Base-by-base conservation (phyloP, 306 rosid species). In the Myrica gale region DNA sequence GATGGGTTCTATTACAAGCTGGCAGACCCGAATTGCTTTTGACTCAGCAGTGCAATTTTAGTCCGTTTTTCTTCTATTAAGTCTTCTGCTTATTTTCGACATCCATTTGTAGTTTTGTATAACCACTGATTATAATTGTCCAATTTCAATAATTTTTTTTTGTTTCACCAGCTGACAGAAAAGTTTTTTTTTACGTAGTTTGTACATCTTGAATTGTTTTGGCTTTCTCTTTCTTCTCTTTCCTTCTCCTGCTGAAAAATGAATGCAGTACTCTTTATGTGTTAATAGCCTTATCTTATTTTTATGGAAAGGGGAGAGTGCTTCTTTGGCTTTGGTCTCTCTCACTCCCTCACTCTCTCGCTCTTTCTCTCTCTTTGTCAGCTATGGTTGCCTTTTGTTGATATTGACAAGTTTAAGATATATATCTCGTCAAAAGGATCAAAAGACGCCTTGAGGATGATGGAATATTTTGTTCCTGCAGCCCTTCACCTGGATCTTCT, bases 381-480 rank as follows among this genome's bases (percentile, higher is more conserved):
- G 68, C 48, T 42, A 50, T 73, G 72, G 56, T 65, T 44, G 60
- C 73, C 75, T 76, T 78, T 87, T 71, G 87, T 83, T 84, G 75
- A 50, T 69, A 79, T 81, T 87, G 82, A 90, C 83, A 61, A 80
- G 79, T 86, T 69, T 76, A 74, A 94, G 98, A 94, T 84, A 83
- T 92, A 86, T 89, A 94, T 87, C 84, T 89, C 79, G 80, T 87
- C 0, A 91, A 94, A 91, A 94, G 72, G 87, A 74, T 86, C 72
- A 94, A 94, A 87, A 90, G 85, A 79, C 88, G 90, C 78, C 82
- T 86, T 17, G 96, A 87, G 73, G 98, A 93, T 76, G 96, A 94
- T 86, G 98, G 97, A 68, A 94, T 94, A 86, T 94, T 94, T 86
- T 94, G 98, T 79, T 86, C 93, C 62, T 94, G 97, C 60, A 63